Base-by-base conservation (phyloP, 2,329 filamentous ascomycete genomes). In the Penicillium sp. region DNA sequence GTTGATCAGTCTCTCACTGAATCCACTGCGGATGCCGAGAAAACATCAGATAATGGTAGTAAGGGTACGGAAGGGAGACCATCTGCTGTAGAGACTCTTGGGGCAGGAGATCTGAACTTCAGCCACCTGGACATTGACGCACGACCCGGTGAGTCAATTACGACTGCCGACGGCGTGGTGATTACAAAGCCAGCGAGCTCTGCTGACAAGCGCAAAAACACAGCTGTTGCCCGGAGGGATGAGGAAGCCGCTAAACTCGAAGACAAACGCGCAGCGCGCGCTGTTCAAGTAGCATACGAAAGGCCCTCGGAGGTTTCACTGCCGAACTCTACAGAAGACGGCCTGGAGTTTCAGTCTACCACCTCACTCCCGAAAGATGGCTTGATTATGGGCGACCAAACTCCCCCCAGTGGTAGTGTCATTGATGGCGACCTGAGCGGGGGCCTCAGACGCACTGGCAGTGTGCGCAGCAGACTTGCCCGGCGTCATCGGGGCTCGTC, bases 71-170 rank as follows among this genome's bases (percentile, higher is more conserved):
- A 75, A 49, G 82, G 82, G 58, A 89, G 86, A 66, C 87, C 91
- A 63, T 85, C 87, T 13, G 92, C 94, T 1, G 84, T 97, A 2
- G 91, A 93, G 68, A 97, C 94, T 1, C 80, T 99, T 48, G 94
- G 94, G 13, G 86, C 85, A 66, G 94, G 94, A 5, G 90, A 97
- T 68, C 79, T 99, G 46, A 96, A 90, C 71, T 82, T 97, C 55
- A 92, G 90, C 66, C 90, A 96, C 68, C 80, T 97, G 40, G 93
- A 93, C 34, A 89, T 97, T 53, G 73, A 75, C 55, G 63, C 68
- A 13, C 65, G 70, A 4, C 61, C 69, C 1, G 73, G 71, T 11
- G 71, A 70, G 14, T 66, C 69, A 11, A 61, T 74, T 24, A 72
- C 69, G 26, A 74, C 72, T 5, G 65, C 69, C 6, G 75, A 76